Evolutionary conservation across 2,329 filamentous ascomycete species (phyloP).

Genomic region (Juglanconis oblonga): DNA sequence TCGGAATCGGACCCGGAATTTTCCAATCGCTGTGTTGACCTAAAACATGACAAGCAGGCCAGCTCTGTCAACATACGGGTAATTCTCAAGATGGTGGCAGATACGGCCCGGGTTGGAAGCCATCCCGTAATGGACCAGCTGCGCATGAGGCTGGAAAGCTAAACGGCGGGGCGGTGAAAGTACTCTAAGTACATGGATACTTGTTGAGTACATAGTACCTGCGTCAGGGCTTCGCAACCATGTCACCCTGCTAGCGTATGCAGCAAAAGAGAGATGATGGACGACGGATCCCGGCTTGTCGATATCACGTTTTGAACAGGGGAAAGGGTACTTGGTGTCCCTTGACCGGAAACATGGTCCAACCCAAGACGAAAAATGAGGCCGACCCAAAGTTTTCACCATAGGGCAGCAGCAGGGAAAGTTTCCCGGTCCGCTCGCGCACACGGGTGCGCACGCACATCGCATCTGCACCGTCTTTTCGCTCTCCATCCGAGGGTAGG

Average conservation of each 20-base stretch:
- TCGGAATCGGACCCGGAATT: no score
- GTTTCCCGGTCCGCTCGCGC: conserved; percentile 7
- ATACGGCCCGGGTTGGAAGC: conserved; percentile 1
- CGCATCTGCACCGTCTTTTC: not conserved
- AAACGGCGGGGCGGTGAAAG: conserved; percentile 1
- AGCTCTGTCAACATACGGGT: not conserved
- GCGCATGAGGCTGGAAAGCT: conserved; percentile 1
- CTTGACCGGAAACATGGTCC: conserved; percentile 17
- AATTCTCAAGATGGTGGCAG: not conserved
- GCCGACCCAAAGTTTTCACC: conserved; percentile 13
- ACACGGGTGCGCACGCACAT: conserved; percentile 5
- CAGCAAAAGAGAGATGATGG: conserved; percentile 15
- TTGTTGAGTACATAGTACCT: conserved; percentile 10
- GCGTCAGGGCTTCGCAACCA: not conserved
- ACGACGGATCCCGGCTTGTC: conserved; percentile 13
- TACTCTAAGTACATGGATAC: conserved; percentile 7
- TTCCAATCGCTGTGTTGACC: no score
- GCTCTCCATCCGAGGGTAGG: no score
- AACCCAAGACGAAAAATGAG: conserved; percentile 12
- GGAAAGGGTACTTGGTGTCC: conserved; percentile 13
- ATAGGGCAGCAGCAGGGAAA: conserved; percentile 15
- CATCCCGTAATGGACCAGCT: not conserved
- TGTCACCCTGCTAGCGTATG: conserved; percentile 16
- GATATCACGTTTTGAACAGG: conserved; percentile 19
- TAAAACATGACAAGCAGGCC: not conserved